These are phyloP conservation scores for Naganishia kalamii DNA, from an alignment of 768 basidiomycete species.

Conservation along the genomic window DNA sequence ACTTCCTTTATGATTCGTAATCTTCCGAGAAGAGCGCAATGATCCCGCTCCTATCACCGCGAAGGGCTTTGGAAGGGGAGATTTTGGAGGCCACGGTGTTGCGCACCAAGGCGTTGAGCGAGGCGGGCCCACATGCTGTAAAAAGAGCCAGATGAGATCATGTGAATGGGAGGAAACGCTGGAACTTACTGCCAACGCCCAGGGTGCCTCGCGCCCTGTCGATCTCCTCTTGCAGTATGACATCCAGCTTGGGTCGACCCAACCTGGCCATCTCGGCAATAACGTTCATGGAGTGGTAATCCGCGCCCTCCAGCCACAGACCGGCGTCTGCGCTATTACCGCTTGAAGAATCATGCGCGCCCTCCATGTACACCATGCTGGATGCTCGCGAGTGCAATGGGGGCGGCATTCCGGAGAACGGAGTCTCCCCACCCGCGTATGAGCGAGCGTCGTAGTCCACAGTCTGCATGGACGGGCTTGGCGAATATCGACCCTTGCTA, in stretches of 20 bases:
- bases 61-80: conserved; percentile 53
- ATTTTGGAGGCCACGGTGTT: conserved; percentile 61
- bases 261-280: conserved; percentile 61
- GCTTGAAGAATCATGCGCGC: conserved; percentile 7
- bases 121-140: conserved; percentile 67
- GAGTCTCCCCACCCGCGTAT: conserved; percentile 25
- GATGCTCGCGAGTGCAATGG: conserved; percentile 27
- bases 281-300: conserved; percentile 57
- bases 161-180: not conserved
- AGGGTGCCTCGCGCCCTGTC: conserved; percentile 54
- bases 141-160: no score
- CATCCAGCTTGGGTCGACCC: conserved; percentile 62
- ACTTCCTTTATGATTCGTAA: conserved; percentile 53
- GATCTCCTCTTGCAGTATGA: conserved; percentile 63
- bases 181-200: conserved; percentile 63
- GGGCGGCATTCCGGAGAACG: conserved; percentile 13
- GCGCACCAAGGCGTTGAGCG: conserved; percentile 63
- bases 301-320: conserved; percentile 53
- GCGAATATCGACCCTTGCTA: conserved; percentile 26
- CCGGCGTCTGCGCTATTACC: conserved; percentile 21
- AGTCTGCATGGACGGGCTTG: conserved; percentile 29
- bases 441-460: conserved; percentile 24
- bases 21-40: conserved; percentile 64
- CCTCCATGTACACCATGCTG: conserved; percentile 41
- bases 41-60: conserved; percentile 58